phyloP scores from a whole-genome alignment of 208 protist genomes.

The Trypanosoma vivax region DNA sequence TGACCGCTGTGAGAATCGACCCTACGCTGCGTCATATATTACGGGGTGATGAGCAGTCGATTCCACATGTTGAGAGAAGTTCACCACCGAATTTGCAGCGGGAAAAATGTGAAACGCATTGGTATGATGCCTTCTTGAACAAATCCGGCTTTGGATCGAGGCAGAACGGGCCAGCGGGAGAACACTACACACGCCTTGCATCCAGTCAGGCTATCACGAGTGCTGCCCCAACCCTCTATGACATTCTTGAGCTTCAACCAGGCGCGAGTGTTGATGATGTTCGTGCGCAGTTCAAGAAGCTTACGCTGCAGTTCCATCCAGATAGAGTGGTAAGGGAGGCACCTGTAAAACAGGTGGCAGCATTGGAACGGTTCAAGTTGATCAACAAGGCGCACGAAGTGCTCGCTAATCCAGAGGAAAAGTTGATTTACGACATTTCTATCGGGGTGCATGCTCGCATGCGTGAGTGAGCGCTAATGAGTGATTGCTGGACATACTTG shows the following conservation, averaged over 20 bases:
- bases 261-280: slow-evolving; percentile 39
- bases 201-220: neutral
- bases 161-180: neutral
- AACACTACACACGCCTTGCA: neutral
- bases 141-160: slow-evolving; percentile 1
- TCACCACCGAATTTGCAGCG: neutral
- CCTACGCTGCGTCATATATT: slow-evolving; percentile 26
- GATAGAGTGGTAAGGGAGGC: slow-evolving; percentile 56
- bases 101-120: neutral
- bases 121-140: slow-evolving; percentile 11
- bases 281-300: slow-evolving; percentile 46
- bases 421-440: slow-evolving; percentile 89
- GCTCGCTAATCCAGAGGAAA: slow-evolving; percentile 86
- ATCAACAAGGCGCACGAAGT: slow-evolving; percentile 94
- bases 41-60: slow-evolving; percentile 30
- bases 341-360: slow-evolving; percentile 22
- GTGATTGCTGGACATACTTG: too few relatives aligned
- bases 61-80: slow-evolving; percentile 1
- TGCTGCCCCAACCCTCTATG: slow-evolving; percentile 38
- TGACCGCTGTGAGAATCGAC: slow-evolving; percentile 28
- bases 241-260: slow-evolving; percentile 40
- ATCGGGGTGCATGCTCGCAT: slow-evolving; percentile 10
- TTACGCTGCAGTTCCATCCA: slow-evolving; percentile 74
- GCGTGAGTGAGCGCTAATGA: neutral
- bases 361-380: slow-evolving; percentile 87